Base-by-base conservation (phyloP, 352 stramenopile genomes). In the Globisporangium spinosum region DNA sequence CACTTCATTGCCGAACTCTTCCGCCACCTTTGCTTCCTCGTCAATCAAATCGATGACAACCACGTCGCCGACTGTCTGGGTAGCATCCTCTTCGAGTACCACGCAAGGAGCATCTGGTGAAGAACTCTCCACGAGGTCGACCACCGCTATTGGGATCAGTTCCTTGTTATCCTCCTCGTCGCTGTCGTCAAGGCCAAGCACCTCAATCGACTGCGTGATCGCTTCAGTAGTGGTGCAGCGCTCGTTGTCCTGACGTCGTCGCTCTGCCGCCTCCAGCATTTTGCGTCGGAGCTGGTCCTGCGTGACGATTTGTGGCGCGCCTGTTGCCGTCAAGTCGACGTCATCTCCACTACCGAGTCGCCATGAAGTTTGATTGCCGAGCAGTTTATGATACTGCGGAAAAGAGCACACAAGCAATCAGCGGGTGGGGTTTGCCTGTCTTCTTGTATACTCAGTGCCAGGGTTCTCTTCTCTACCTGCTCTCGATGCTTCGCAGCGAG, bases 241-340 rank as follows among this genome's bases (percentile, higher is more conserved):
- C 3, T 78, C 58, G 34, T 76, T 78, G 58, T 90, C 83, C 22
- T 57, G 69, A 1, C 75, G 78, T 62, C 81, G 79, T 10, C 78
- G 75, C 49, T 89, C 83, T 4, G 80, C 80, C n/a, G 79, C 81
- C n/a, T 79, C 77, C 10, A 87, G 45, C 10, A 79, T 71, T n/a
- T 79, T 83, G 13, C 40, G 47, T 35, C 77, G 70, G 15, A 87
- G 70, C 22, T 58, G 5, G 22, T 43, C 59, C 25, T 45, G 56
- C 13, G 56, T 25, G 20, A 61, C 9, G 3, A 47, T 17, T 56
- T 22, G 49, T 20, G 20, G 8, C 13, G 38, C 25, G 17, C 2
- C 7, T 40, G 20, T 1, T 20, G 47, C 17, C 23, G 35, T n/a
- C 56, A 27, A 25, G 9, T 32, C 62, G 34, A 25, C 35, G 15